phyloP scores from a whole-genome alignment of 805 yeast species.

The Cyberlindnera xylosilytica region DNA sequence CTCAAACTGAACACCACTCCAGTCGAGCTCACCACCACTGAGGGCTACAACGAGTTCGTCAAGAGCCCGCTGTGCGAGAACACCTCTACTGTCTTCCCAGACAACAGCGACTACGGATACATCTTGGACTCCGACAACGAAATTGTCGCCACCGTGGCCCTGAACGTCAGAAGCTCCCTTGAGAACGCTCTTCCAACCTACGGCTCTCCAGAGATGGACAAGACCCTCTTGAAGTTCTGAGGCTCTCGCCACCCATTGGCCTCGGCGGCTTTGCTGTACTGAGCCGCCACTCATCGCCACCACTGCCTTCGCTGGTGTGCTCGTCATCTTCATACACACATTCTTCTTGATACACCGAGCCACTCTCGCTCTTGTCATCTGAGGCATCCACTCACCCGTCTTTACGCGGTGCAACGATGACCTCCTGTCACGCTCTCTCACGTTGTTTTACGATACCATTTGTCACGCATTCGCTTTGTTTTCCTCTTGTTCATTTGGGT shows the following conservation, averaged over 20 bases:
- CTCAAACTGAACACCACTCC: constrained; percentile 30
- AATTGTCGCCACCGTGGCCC: constrained; percentile 37
- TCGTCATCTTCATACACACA: background rate
- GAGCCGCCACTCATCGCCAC: too few species aligned
- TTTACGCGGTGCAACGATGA: background rate
- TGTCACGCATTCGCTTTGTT: constrained; percentile 4
- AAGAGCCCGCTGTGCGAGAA: constrained; percentile 30
- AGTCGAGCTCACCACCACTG: constrained; percentile 37
- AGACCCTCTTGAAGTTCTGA: constrained; percentile 11
- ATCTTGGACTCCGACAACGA: constrained; percentile 32
- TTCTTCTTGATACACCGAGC: background rate
- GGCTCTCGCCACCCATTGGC: background rate
- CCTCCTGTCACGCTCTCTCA: background rate
- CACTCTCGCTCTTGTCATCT: too few species aligned
- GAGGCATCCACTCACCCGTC: too few species aligned
- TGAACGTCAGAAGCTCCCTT: constrained; percentile 34
- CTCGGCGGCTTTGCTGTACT: background rate
- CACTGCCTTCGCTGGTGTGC: too few species aligned
- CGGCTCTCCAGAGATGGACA: constrained; percentile 16
- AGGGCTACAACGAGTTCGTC: constrained; percentile 39
- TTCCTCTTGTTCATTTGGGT: background rate
- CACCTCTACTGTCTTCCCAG: constrained; percentile 35
- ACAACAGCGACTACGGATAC: constrained; percentile 34
- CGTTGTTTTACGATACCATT: background rate
- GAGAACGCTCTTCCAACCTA: constrained; percentile 17